These are phyloP conservation scores for Suhomyces coccinellae DNA, from an alignment of 1,139 yeast species.

Conservation along the genomic window DNA sequence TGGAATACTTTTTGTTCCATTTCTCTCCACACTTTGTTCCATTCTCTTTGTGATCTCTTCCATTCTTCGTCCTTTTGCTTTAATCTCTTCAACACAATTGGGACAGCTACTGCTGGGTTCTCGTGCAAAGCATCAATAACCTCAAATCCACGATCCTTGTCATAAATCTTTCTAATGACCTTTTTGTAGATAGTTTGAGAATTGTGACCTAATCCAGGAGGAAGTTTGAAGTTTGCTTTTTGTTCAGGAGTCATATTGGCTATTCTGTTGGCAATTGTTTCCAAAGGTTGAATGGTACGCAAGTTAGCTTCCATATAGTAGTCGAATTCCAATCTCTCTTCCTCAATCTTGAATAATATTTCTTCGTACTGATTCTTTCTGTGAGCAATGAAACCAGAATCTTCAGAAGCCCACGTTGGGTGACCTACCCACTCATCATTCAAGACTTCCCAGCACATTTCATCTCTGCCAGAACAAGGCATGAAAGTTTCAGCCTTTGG, in stretches of 20 bases:
- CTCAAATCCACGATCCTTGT: slow-evolving; percentile 92
- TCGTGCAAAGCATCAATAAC: slow-evolving; percentile 95
- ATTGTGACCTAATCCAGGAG: slow-evolving; percentile 91
- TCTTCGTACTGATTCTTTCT: slow-evolving; percentile 97
- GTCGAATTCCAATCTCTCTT: slow-evolving; percentile 96
- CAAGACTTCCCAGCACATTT: slow-evolving; percentile 98
- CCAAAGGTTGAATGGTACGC: slow-evolving; percentile 92
- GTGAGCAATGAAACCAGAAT: slow-evolving; percentile 96
- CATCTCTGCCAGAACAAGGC: slow-evolving; percentile 99
- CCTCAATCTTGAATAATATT: slow-evolving; percentile 90
- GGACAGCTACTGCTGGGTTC: slow-evolving; percentile 92
- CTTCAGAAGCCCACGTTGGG: slow-evolving; percentile 99
- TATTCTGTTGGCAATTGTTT: slow-evolving; percentile 91
- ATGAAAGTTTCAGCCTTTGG: slow-evolving; percentile 94
- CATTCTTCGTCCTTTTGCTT: slow-evolving; percentile 99
- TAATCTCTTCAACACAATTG: slow-evolving; percentile 84
- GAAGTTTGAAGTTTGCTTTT: slow-evolving; percentile 79
- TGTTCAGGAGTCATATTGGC: slow-evolving; percentile 93
- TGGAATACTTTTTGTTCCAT: slow-evolving; percentile 93
- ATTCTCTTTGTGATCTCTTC: slow-evolving; percentile 97
- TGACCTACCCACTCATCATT: slow-evolving; percentile 99
- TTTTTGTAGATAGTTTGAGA: slow-evolving; percentile 90
- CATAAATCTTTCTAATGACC: slow-evolving; percentile 88
- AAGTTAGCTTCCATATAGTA: slow-evolving; percentile 92
- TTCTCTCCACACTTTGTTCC: slow-evolving; percentile 99